Conservation (phyloP, 2,329 filamentous ascomycete genomes). For the Pseudopithomyces chartarum region DNA sequence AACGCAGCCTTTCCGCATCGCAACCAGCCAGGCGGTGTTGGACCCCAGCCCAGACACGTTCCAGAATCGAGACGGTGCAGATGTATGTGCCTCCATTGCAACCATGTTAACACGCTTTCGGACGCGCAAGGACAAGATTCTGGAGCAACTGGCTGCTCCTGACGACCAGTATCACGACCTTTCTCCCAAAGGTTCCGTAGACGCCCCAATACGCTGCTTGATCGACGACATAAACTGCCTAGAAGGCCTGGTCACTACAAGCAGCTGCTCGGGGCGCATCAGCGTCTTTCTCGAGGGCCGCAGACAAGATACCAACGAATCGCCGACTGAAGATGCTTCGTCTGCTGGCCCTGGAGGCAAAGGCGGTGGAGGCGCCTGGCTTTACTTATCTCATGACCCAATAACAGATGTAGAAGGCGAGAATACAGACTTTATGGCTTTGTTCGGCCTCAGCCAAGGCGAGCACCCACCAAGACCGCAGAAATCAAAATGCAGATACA, state of each 20-base stretch:
- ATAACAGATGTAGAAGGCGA: constrained; percentile 46
- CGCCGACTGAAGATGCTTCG: constrained; percentile 23
- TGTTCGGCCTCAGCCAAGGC: constrained; percentile 47
- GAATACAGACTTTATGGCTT: constrained; percentile 21
- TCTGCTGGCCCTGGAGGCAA: constrained; percentile 77
- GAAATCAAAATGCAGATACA: constrained; percentile 48
- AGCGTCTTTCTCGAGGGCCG: constrained; percentile 86
- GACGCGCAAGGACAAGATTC: constrained; percentile 72
- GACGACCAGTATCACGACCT: constrained; percentile 76
- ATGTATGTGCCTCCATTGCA: background rate
- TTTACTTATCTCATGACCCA: constrained; percentile 86
- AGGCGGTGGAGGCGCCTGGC: constrained; percentile 76
- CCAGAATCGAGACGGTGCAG: background rate
- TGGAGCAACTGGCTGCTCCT: constrained; percentile 71
- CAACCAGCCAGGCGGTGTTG: constrained; percentile 3
- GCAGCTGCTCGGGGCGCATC: constrained; percentile 86
- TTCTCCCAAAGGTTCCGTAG: constrained; percentile 87
- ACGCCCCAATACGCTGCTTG: constrained; percentile 75
- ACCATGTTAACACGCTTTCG: constrained; percentile 43
- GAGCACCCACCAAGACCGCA: constrained; percentile 6
- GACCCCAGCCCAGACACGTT: background rate
- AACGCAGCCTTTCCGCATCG: background rate
- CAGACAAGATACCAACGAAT: constrained; percentile 47
- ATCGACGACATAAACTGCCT: constrained; percentile 78
- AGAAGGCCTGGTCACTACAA: constrained; percentile 84